Conservation (phyloP, 768 basidiomycete genomes). For the Xerocomus potaroensis region DNA sequence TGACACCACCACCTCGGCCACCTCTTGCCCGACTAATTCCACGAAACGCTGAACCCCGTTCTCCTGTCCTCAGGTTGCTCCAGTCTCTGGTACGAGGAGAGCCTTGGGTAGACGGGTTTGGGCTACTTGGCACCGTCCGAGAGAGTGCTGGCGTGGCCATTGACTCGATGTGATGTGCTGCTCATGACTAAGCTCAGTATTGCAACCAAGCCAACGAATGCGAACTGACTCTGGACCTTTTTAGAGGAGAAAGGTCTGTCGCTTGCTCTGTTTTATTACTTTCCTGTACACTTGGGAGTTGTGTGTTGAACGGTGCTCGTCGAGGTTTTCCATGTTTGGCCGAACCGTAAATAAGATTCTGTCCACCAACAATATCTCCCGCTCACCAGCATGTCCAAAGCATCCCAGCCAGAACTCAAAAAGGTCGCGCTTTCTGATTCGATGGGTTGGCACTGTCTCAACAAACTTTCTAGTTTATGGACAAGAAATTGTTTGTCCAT, state of each 20-base stretch:
- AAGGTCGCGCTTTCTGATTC: slow-evolving; percentile 56
- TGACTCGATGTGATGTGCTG: slow-evolving; percentile 1
- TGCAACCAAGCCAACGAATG: not conserved
- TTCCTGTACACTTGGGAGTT: not conserved
- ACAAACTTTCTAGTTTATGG: slow-evolving; percentile 76
- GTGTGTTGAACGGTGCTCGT: not conserved
- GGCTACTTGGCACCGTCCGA: slow-evolving; percentile 24
- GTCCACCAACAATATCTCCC: not conserved
- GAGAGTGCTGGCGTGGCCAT: slow-evolving; percentile 47
- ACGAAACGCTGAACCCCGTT: slow-evolving; percentile 46
- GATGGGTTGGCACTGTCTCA: not conserved
- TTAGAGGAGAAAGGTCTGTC: too few relatives aligned
- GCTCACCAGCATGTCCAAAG: slow-evolving; percentile 70
- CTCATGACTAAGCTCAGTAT: slow-evolving; percentile 11
- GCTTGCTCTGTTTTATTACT: too few relatives aligned
- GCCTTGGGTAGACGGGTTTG: slow-evolving; percentile 25
- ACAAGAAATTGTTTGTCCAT: slow-evolving; percentile 93
- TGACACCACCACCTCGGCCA: slow-evolving; percentile 30
- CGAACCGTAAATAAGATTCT: slow-evolving; percentile 36
- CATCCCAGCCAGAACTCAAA: slow-evolving; percentile 96
- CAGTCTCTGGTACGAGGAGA: slow-evolving; percentile 40
- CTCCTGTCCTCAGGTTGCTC: slow-evolving; percentile 36
- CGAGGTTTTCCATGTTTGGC: not conserved
- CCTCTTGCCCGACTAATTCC: slow-evolving; percentile 38
- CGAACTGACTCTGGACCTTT: slow-evolving; percentile 17